These are phyloP conservation scores for Cladobotryum mycophilum DNA, from an alignment of 2,329 filamentous ascomycete genomes.

Conservation along the genomic window DNA sequence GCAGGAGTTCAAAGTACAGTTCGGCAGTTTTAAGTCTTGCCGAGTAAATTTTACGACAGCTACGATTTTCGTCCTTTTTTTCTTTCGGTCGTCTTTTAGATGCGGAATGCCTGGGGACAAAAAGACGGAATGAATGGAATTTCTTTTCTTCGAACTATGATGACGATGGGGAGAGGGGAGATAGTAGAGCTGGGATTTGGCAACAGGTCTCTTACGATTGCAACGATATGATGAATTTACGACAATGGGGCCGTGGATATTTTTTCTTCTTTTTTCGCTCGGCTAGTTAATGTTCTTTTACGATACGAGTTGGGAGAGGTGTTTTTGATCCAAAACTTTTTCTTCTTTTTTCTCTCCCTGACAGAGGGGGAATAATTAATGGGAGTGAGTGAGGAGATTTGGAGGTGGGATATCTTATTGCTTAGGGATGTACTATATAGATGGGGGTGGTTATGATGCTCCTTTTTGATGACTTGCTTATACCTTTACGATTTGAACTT, in stretches of 20 bases:
- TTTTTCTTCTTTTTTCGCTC: background rate
- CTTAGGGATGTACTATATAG: constrained; percentile 15
- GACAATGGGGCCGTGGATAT: background rate
- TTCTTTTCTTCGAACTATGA: background rate
- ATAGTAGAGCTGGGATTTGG: background rate
- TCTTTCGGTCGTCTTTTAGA: background rate
- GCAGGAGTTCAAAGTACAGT: constrained; percentile 9
- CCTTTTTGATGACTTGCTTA: background rate
- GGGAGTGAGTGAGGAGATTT: background rate
- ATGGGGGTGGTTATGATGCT: constrained; percentile 8
- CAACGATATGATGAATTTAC: background rate
- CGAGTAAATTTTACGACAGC: too few relatives aligned
- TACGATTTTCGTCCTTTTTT: background rate
- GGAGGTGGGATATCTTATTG: constrained; percentile 4
- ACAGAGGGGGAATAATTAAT: too few relatives aligned
- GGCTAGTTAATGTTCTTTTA: too few relatives aligned
- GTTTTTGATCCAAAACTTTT: too few relatives aligned
- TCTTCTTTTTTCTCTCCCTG: background rate
- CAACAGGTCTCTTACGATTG: background rate
- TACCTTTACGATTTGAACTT: too few relatives aligned
- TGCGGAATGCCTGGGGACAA: background rate
- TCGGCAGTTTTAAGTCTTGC: background rate
- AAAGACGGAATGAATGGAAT: constrained; percentile 2
- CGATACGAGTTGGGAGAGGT: background rate
- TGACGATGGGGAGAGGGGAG: too few relatives aligned